Conservation (phyloP, 495 filamentous ascomycete species). For the Hypoxylon fragiforme region DNA sequence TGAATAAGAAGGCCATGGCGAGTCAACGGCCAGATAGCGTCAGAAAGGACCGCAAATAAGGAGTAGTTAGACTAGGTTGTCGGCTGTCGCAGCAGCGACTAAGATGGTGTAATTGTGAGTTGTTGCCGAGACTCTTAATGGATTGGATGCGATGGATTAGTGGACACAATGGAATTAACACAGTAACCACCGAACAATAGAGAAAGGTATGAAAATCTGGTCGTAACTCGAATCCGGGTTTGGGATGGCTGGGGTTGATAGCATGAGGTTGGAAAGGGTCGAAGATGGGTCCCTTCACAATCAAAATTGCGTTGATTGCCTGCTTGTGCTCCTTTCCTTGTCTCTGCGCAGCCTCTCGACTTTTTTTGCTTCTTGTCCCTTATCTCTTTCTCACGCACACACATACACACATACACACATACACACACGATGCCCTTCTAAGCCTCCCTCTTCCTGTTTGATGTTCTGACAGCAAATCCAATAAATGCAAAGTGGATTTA, state of each 20-base stretch:
- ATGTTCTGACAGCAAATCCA: slow-evolving; percentile 7
- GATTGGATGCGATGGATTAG: slow-evolving; percentile 7
- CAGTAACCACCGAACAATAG: slow-evolving; percentile 4
- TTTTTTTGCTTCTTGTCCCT: slow-evolving; percentile 17
- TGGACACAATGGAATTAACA: slow-evolving; percentile 5
- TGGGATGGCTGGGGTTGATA: slow-evolving; percentile 30
- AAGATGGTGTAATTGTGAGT: not conserved
- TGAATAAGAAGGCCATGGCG: slow-evolving; percentile 74
- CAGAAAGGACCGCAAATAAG: slow-evolving; percentile 29
- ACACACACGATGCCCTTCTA: too few relatives aligned
- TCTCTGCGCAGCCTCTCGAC: slow-evolving; percentile 29
- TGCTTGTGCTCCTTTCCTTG: slow-evolving; percentile 14
- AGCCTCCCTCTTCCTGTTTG: slow-evolving; percentile 17
- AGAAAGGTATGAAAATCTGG: slow-evolving; percentile 12
- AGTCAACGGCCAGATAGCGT: slow-evolving; percentile 23
- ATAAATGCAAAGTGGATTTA: not conserved
- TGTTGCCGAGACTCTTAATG: slow-evolving; percentile 2
- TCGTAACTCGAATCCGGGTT: slow-evolving; percentile 12
- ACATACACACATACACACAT: too few relatives aligned
- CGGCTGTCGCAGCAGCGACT: slow-evolving; percentile 25
- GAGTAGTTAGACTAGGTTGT: slow-evolving; percentile 10
- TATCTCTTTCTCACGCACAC: not conserved
- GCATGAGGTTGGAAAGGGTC: slow-evolving; percentile 32
- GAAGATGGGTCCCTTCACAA: slow-evolving; percentile 22
- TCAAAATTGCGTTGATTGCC: slow-evolving; percentile 28